Evolutionary conservation across 2,329 filamentous ascomycete species (phyloP).

Genomic region (Fusarium sp.): DNA sequence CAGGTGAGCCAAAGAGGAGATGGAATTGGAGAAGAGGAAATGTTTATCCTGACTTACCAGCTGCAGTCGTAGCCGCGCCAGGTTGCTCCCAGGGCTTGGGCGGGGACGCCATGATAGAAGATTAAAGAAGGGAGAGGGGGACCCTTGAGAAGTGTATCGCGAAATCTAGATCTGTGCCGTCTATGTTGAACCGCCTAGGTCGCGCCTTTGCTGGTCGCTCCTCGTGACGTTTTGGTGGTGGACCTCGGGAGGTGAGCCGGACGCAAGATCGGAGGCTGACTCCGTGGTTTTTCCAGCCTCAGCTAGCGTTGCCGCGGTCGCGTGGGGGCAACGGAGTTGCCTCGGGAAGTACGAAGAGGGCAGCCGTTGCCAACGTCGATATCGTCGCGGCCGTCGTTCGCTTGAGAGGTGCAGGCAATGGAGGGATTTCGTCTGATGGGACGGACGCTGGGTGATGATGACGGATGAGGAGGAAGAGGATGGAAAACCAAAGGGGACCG

Average conservation of each 20-base stretch:
- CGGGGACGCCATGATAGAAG: slow-evolving; percentile 75
- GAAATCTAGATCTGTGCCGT: slow-evolving; percentile 14
- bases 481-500: slow-evolving; percentile 13
- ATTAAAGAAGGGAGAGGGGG: slow-evolving; percentile 13
- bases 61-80: slow-evolving; percentile 66
- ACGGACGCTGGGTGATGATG: slow-evolving; percentile 1
- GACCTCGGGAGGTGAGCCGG: slow-evolving; percentile 36
- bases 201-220: slow-evolving; percentile 12
- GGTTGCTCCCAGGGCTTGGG: slow-evolving; percentile 97
- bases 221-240: slow-evolving; percentile 37
- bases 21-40: slow-evolving; percentile 3
- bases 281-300: slow-evolving; percentile 37
- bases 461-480: slow-evolving; percentile 8
- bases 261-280: slow-evolving; percentile 38
- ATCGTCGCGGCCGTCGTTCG: neutral
- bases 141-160: slow-evolving; percentile 15
- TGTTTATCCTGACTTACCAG: slow-evolving; percentile 56
- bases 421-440: neutral
- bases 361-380: slow-evolving; percentile 5
- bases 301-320: slow-evolving; percentile 35
- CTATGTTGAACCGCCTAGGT: slow-evolving; percentile 11
- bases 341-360: slow-evolving; percentile 30
- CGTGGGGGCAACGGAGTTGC: slow-evolving; percentile 39
- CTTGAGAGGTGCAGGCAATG: neutral
- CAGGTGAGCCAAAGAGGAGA: slow-evolving; percentile 3